These are phyloP conservation scores for Peronosclerospora sorghi DNA, from an alignment of 352 stramenopile species.

Conservation along the genomic window DNA sequence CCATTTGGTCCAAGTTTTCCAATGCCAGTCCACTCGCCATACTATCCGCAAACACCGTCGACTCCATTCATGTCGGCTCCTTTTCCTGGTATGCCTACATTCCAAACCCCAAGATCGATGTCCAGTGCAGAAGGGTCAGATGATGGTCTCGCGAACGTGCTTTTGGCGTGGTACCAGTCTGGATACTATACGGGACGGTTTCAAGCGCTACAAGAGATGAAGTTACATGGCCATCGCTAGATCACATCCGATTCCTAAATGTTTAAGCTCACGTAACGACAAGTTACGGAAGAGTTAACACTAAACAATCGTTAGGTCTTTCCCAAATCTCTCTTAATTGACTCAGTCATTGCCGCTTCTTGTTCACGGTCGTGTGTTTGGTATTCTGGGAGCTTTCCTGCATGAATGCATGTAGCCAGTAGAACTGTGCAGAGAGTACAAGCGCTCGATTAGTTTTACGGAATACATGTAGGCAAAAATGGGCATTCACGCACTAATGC, in stretches of 20 bases:
- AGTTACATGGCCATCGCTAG: slow-evolving; percentile 18
- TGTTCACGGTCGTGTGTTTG: slow-evolving; percentile 29
- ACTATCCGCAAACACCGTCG: slow-evolving; percentile 15
- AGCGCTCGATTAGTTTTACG: not conserved
- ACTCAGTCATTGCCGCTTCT: slow-evolving; percentile 45
- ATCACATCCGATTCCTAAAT: not conserved
- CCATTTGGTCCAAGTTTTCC: slow-evolving; percentile 7
- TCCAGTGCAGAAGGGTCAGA: slow-evolving; percentile 14
- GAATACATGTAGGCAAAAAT: not conserved
- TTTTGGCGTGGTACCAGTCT: slow-evolving; percentile 80
- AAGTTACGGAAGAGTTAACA: too few relatives aligned
- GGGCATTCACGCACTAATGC: slow-evolving; percentile 31
- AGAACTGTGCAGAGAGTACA: slow-evolving; percentile 15
- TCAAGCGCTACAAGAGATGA: slow-evolving; percentile 73
- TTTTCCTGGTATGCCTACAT: slow-evolving; percentile 19
- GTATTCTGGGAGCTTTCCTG: slow-evolving; percentile 40
- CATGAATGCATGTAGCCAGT: slow-evolving; percentile 56
- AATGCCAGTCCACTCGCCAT: slow-evolving; percentile 16
- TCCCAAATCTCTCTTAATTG: not conserved
- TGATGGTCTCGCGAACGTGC: slow-evolving; percentile 57
- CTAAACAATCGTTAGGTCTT: too few relatives aligned
- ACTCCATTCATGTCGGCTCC: slow-evolving; percentile 14
- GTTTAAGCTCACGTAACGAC: not conserved
- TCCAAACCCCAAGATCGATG: slow-evolving; percentile 8
- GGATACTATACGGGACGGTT: slow-evolving; percentile 75